Base-by-base conservation (phyloP, 2,329 filamentous ascomycete genomes). In the Furcasterigmium furcatum region DNA sequence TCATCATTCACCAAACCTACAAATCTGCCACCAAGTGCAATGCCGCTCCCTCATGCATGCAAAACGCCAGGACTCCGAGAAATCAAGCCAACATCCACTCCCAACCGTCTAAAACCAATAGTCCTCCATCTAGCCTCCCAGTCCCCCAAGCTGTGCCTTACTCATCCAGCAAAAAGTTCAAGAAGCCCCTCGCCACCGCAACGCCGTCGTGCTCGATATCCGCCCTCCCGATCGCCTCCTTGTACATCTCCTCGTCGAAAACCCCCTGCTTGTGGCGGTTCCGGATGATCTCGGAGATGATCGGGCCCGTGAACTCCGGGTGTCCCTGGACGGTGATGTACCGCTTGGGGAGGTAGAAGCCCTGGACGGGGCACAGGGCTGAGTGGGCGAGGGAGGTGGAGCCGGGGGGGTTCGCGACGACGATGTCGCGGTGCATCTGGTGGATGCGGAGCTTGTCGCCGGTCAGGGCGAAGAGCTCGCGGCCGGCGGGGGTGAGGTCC, bases 351-450 rank as follows among this genome's bases (percentile, higher is more conserved):
- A 74, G 65, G 60, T 94, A 87, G 79, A 95, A 89, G 50, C 84
- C 87, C 64, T 95, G 90, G n/a, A 90, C 82, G 9, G 74, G 68
- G 67, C 90, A 95, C 38, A 74, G 67, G 4, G 76, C 73, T 2
- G 86, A 87, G 34, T 73, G 76, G 3, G 82, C 89, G 2, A 95
- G 73, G 3, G 72, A 65, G 46, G 84, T 73, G 3, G 85, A 77
- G 44, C 76, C 79, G 6, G 72, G 58, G 0, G 89, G 88, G 45
- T 82, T 80, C 19, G 73, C 66, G 54, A 76, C 77, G 5, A 92
- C 85, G 30, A 86, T 79, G 60, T 96, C 89, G 52, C 83, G 80
- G 65, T 96, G 90, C 87, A 95, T 92, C 65, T 95, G 88, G 62
- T 91, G 85, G 50, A 95, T 79, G 20, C 74, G 74, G 65, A 80